Base-by-base conservation (phyloP, 2,329 filamentous ascomycete genomes). In the Cadophora gregata region DNA sequence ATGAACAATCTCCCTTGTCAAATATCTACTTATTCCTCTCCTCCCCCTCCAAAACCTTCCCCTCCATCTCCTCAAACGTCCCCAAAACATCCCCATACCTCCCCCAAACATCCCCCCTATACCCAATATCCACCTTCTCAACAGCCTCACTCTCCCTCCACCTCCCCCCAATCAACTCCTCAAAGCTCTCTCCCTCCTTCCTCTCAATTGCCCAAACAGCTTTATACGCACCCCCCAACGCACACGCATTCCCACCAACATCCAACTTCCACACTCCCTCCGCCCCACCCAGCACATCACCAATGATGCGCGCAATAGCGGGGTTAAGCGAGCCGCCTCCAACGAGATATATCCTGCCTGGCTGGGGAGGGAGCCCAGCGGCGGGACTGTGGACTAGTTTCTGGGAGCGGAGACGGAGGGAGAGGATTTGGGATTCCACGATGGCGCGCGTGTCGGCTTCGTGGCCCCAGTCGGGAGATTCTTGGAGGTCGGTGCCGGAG, bases 261-360 rank as follows among this genome's bases (percentile, higher is more conserved):
- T 98, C 94, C 16, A 99, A 87, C 79, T 91, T 92, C 81, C 93
- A 99, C 29, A 98, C 92, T 27, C 96, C 96, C 70, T 98, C 96
- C 2, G 85, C 86, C 38, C 93, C 93, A 62, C 96, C 96, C 2
- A 99, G 86, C 2, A 98, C 93, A 75, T 97, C 90, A 29, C 93
- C 95, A 4, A 94, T 86, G 58, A 96, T 88, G 66, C 89, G 85
- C 6, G 93, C 92, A 74, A 98, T 97, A 59, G 95, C 93, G 4
- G 90, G 88, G 83, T 98, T 99, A 63, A 92, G 86, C 38, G 91
- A 93, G 16, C 94, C 96, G 66, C 96, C 96, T 62, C 96, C 96
- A 9, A 98, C 96, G 51, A 99, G 90, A 82, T 97, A 98, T 74
- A 98, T 90, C 27, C 95, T 86, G 62, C 93, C 88, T 3, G 95